Evolutionary conservation across 805 yeast species (phyloP).

Genomic region (Kazachstania bromeliacearum): DNA sequence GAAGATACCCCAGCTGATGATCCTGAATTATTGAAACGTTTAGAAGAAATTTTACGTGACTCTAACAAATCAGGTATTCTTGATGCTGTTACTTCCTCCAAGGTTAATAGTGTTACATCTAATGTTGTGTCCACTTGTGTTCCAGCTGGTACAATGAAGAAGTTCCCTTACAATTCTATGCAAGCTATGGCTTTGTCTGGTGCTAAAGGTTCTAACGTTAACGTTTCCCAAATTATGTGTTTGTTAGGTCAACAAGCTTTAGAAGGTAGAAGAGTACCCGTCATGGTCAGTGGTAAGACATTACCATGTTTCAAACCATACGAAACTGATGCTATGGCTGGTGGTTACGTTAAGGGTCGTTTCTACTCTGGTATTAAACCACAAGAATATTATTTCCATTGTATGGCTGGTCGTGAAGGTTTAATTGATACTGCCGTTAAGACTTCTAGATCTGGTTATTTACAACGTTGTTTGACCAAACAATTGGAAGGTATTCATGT

Average conservation of each 20-base stretch:
- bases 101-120: constrained; percentile 88
- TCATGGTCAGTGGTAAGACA: constrained; percentile 97
- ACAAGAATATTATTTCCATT: constrained; percentile 98
- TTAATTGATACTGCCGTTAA: constrained; percentile 98
- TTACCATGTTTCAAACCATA: constrained; percentile 93
- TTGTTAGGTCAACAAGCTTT: constrained; percentile 96
- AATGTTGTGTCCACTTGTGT: constrained; percentile 89
- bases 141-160: constrained; percentile 92
- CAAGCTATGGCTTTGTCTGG: constrained; percentile 99
- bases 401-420: constrained; percentile 99
- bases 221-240: constrained; percentile 99
- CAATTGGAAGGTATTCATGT: constrained; percentile 96
- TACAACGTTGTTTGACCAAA: constrained; percentile 96
- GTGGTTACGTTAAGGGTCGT: constrained; percentile 95
- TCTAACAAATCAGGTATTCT: constrained; percentile 84
- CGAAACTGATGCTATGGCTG: constrained; percentile 96
- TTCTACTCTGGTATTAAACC: constrained; percentile 97
- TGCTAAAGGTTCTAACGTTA: constrained; percentile 97
- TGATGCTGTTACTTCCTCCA: constrained; percentile 91
- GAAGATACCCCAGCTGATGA: constrained; percentile 42
- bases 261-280: constrained; percentile 99
- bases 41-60: constrained; percentile 92
- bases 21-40: constrained; percentile 71
- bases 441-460: constrained; percentile 95
- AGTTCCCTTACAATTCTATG: constrained; percentile 93